A percentile compares a stretch with the other conserved stretches of the same genome.
These are phyloP conservation scores for Crithidia thermophila DNA, from an alignment of 208 protist species.

Conservation along the genomic window DNA sequence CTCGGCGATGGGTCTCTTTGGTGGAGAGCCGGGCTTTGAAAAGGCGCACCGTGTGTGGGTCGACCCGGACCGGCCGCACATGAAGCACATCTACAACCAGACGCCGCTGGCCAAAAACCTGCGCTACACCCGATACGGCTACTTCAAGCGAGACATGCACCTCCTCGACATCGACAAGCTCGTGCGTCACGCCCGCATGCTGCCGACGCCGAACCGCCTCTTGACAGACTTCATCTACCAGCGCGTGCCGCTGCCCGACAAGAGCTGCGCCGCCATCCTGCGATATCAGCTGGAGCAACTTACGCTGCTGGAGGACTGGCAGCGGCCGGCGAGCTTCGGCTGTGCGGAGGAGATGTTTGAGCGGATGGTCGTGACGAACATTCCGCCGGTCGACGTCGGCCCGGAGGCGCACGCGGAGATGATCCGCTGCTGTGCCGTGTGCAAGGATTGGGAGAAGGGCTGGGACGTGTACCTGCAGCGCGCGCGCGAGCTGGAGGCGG, in stretches of 20 bases:
- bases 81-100: conserved; percentile 91
- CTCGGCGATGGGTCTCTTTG: conserved; percentile 86
- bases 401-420: conserved; percentile 90
- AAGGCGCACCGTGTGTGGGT: conserved; percentile 91
- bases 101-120: conserved; percentile 86
- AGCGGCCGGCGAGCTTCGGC: conserved; percentile 47
- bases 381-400: conserved; percentile 88
- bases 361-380: conserved; percentile 86
- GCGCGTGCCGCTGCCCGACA: conserved; percentile 82
- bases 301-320: conserved; percentile 73
- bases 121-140: conserved; percentile 90
- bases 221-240: conserved; percentile 92
- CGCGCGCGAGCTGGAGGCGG: conserved; percentile 77
- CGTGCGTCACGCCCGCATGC: conserved; percentile 85
- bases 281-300: conserved; percentile 82
- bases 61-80: conserved; percentile 89
- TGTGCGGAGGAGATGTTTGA: conserved; percentile 91
- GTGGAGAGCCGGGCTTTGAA: conserved; percentile 91
- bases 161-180: conserved; percentile 92
- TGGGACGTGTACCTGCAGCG: conserved; percentile 75
- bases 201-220: conserved; percentile 83
- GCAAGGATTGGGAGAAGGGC: conserved; percentile 80
- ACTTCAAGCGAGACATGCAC: conserved; percentile 92
- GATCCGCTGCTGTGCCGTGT: conserved; percentile 88
- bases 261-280: conserved; percentile 81